A percentile compares a stretch with the other conserved stretches of the same genome.
These are phyloP conservation scores for Metarhizium anisopliae DNA, from an alignment of 2,329 filamentous ascomycete genomes.

Conservation along the genomic window DNA sequence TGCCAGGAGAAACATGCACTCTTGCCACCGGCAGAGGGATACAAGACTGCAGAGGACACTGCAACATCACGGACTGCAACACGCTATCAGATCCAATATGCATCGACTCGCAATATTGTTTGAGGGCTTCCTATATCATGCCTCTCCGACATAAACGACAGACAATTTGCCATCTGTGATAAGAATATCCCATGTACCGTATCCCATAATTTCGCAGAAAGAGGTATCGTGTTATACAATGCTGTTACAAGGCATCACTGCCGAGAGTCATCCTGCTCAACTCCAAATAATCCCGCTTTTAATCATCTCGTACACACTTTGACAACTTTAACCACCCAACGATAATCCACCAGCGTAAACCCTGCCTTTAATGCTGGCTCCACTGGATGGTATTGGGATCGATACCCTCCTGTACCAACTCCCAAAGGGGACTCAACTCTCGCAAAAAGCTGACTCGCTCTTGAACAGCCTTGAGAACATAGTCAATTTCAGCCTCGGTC, in stretches of 20 bases:
- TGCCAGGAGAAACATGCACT: no score
- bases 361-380: constrained; percentile 71
- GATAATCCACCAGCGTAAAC: not conserved
- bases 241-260: constrained; percentile 22
- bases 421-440: constrained; percentile 93
- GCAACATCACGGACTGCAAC: not conserved
- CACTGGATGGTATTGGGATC: constrained; percentile 95
- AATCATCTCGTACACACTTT: not conserved
- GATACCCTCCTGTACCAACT: constrained; percentile 92
- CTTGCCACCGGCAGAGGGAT: no score
- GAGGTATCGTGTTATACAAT: constrained; percentile 26
- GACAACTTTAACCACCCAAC: not conserved
- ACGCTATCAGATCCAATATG: not conserved
- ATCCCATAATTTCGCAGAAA: constrained; percentile 11
- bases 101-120: no score
- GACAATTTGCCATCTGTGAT: not conserved
- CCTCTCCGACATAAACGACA: constrained; percentile 2
- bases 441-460: constrained; percentile 87
- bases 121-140: not conserved
- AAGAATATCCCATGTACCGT: not conserved
- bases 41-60: no score
- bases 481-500: constrained; percentile 90
- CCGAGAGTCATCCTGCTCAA: constrained; percentile 4
- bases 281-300: not conserved
- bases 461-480: constrained; percentile 87